Base-by-base conservation (phyloP, 768 basidiomycete species). In the Trametes gibbosa region DNA sequence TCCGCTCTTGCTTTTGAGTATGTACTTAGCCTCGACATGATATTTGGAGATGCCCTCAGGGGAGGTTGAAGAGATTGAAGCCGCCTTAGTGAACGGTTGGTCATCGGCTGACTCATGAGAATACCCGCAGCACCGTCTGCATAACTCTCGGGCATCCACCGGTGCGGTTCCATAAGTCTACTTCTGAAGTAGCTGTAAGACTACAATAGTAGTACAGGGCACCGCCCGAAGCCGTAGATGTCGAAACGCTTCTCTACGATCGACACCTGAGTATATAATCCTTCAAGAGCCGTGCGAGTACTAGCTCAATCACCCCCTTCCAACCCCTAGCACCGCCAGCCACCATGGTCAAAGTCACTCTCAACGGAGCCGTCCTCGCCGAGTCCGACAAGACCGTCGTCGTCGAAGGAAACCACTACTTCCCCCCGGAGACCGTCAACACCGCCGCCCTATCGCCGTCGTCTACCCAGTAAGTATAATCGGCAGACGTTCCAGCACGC, bases 341-440 rank as follows among this genome's bases (percentile, higher is more conserved):
- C 50, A 59, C 13, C 45, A 73, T 73, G 72, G 72, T 87, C 77
- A 83, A 79, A 72, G 86, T 81, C 27, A 72, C 75, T 2, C 65
- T 84, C 58, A 73, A 83, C 65, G 80, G 77, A 24, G 70, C 70
- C 13, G 70, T 79, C 14, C 76, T 92, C 64, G 89, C 89, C 0
- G 80, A 88, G 53, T 81, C 80, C 7, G 71, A 76, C 61, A 70
- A 75, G 0, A 84, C 88, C 0, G 72, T 82, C 35, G 69, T 81
- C 6, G 78, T 91, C 46, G 87, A 90, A 64, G 80, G 79, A 13
- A 90, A 87, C 62, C 82, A 87, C 62, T 90, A 90, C 73, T 91
- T 91, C 68, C 87, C 90, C 4, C 83, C 84, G 0, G 69, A 74
- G 1, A 72, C 79, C 0, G 73, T 91, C 24, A 74, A 79, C 40